These are phyloP conservation scores for Tricholomella constricta DNA, from an alignment of 768 basidiomycete genomes.

Conservation along the genomic window DNA sequence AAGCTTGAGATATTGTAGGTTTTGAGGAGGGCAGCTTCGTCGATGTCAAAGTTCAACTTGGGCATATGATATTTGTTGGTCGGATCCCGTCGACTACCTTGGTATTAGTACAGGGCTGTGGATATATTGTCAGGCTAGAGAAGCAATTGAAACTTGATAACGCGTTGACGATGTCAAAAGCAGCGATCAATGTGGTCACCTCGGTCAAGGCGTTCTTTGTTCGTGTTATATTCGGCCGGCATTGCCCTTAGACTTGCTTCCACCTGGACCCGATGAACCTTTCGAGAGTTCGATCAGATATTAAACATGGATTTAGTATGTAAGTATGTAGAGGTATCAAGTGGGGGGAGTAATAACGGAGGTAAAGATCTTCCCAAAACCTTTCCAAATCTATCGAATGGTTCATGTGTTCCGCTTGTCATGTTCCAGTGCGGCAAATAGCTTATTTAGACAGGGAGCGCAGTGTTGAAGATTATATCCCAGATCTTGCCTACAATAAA, in stretches of 20 bases:
- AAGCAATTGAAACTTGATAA: too few relatives aligned
- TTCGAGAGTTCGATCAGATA: not conserved
- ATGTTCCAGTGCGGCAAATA: not conserved
- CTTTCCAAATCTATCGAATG: not conserved
- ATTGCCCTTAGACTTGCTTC: not conserved
- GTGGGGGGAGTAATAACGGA: not conserved
- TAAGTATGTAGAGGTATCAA: not conserved
- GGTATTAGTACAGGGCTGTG: not conserved
- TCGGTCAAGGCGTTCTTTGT: not conserved
- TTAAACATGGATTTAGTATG: not conserved
- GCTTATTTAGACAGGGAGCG: constrained; percentile 60
- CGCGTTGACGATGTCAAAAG: too few relatives aligned
- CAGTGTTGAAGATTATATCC: constrained; percentile 90
- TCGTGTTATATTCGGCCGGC: not conserved
- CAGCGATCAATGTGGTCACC: too few relatives aligned
- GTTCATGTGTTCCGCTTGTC: not conserved
- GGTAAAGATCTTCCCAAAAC: not conserved
- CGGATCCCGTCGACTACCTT: not conserved
- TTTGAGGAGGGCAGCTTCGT: constrained; percentile 84
- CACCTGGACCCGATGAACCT: not conserved
- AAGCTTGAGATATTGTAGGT: constrained; percentile 83
- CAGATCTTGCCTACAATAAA: constrained; percentile 75
- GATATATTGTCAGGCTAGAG: not conserved
- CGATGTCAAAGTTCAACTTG: constrained; percentile 67
- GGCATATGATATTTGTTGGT: constrained; percentile 41